phyloP scores from a whole-genome alignment of 2,329 filamentous ascomycete genomes.

The Penicillium rolfsii region DNA sequence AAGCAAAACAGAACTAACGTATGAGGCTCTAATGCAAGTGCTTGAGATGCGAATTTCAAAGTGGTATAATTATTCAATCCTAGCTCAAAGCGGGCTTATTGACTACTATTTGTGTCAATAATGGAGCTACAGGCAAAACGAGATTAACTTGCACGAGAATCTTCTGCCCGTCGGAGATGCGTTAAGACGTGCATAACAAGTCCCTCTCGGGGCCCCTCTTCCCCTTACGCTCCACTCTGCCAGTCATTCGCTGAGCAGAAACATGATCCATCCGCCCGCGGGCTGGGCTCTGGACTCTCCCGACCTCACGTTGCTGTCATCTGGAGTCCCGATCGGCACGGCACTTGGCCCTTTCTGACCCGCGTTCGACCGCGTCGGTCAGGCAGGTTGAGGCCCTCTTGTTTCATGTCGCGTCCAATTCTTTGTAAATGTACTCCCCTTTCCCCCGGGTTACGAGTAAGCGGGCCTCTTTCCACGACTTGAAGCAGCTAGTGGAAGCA shows the following conservation, averaged over 20 bases:
- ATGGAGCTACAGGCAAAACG: background rate
- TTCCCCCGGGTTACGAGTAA: background rate
- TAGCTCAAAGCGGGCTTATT: background rate
- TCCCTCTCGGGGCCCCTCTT: background rate
- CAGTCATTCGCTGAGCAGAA: background rate
- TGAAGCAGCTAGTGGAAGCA: background rate
- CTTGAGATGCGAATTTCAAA: background rate
- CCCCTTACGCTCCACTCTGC: slow-evolving; percentile 6
- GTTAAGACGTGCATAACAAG: slow-evolving; percentile 5
- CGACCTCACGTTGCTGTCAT: background rate
- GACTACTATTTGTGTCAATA: background rate
- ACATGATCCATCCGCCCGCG: background rate
- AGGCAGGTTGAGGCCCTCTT: background rate
- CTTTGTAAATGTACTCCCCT: background rate
- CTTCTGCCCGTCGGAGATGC: background rate
- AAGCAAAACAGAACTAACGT: background rate
- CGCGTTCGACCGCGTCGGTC: slow-evolving; percentile 9
- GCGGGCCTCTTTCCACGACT: background rate
- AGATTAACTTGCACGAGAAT: background rate
- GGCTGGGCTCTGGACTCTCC: slow-evolving; percentile 11
- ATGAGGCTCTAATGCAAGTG: background rate
- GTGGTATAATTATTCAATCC: background rate
- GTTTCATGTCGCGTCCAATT: slow-evolving; percentile 10
- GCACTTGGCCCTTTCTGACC: slow-evolving; percentile 13
- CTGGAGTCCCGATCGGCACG: slow-evolving; percentile 14